Conservation (phyloP, 2,329 filamentous ascomycete species). For the Bipolaris zeicola region DNA sequence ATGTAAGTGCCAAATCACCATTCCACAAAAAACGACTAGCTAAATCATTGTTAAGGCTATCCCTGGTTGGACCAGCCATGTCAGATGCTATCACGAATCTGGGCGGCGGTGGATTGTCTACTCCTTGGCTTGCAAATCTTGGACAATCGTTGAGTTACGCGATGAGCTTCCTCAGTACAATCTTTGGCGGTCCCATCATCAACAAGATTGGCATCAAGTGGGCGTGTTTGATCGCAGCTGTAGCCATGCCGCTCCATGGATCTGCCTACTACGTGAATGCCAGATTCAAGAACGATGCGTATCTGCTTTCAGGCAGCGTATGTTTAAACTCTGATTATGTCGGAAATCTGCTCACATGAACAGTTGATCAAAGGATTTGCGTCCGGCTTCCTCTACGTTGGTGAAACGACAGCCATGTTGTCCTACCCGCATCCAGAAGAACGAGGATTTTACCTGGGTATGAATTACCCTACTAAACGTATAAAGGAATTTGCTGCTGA, state of each 20-base stretch:
- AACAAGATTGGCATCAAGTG: conserved; percentile 19
- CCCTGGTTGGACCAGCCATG: conserved; percentile 17
- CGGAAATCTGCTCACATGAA: not conserved
- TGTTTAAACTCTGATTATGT: not conserved
- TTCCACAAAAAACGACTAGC: not conserved
- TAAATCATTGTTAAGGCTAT: conserved; percentile 2
- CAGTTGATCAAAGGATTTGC: conserved; percentile 13
- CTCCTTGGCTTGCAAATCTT: conserved; percentile 20
- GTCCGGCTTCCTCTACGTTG: conserved; percentile 11
- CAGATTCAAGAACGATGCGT: conserved; percentile 7
- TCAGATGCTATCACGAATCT: conserved; percentile 17
- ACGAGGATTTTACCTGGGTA: conserved; percentile 13
- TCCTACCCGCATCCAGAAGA: conserved; percentile 17
- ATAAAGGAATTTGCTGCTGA: not conserved
- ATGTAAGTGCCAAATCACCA: not conserved
- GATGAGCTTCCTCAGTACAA: conserved; percentile 15
- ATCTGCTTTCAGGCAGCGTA: conserved; percentile 14
- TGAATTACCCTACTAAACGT: not conserved
- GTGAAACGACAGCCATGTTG: conserved; percentile 20
- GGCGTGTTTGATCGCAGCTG: conserved; percentile 16
- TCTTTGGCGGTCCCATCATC: conserved; percentile 16
- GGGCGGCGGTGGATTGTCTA: conserved; percentile 13
- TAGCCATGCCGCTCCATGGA: conserved; percentile 13
- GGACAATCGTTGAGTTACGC: conserved; percentile 13
- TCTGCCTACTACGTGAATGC: conserved; percentile 17